Evolutionary conservation across 108 stramenopile species (phyloP).

Genomic region (Nannochloropsis oceanica): DNA sequence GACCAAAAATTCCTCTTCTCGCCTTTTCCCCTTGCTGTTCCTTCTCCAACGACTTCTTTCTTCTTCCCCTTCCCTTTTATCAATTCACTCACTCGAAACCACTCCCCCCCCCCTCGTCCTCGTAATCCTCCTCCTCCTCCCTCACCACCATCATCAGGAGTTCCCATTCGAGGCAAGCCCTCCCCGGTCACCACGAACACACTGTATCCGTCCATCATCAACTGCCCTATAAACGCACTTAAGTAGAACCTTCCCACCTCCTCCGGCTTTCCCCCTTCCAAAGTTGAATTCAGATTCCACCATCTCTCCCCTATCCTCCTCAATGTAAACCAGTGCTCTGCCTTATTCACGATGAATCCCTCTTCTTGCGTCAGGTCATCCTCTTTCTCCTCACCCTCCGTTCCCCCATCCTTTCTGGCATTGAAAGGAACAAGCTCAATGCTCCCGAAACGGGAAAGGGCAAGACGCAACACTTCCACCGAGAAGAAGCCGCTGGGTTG

Average conservation of each 20-base stretch:
- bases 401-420: neutral
- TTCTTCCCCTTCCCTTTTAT: neutral
- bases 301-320: conserved; percentile 18
- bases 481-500: neutral
- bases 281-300: conserved; percentile 38
- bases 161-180: neutral
- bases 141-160: neutral
- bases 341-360: conserved; percentile 27
- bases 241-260: neutral
- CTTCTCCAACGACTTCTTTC: neutral
- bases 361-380: conserved; percentile 2
- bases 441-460: neutral
- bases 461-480: neutral
- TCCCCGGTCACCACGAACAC: conserved; percentile 32
- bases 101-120: neutral
- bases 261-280: conserved; percentile 12
- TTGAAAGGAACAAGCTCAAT: neutral
- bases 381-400: neutral
- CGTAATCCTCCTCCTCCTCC: neutral
- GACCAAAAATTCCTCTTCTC: neutral
- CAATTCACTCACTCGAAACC: neutral
- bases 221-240: conserved; percentile 2
- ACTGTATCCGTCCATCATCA: conserved; percentile 30
- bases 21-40: neutral
- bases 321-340: conserved; percentile 31